These are phyloP conservation scores for Trifolium subterraneum DNA, from an alignment of 306 rosid species.

Conservation along the genomic window DNA sequence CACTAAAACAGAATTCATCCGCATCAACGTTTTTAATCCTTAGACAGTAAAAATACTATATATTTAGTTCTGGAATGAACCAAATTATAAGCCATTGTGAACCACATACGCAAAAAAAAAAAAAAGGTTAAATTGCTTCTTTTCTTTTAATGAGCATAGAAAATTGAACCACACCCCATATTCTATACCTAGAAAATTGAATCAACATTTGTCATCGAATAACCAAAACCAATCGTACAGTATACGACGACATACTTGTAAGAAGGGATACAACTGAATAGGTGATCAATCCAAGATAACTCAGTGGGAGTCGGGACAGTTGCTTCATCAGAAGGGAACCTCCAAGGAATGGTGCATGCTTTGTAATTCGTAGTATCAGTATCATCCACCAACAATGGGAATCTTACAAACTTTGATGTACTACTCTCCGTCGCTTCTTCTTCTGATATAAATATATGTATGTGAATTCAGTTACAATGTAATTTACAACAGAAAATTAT, in stretches of 20 bases:
- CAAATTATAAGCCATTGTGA: conserved; percentile 21
- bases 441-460: not conserved
- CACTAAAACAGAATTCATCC: conserved; percentile 6
- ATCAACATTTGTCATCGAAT: not conserved
- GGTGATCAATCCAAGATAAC: conserved; percentile 83
- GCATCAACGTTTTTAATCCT: not conserved
- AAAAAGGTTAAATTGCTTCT: not conserved
- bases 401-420: conserved; percentile 64
- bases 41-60: not conserved
- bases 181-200: not conserved
- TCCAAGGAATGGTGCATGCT: conserved; percentile 84
- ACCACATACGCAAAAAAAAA: not conserved
- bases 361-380: conserved; percentile 49
- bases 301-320: conserved; percentile 72
- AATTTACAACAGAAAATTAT: not conserved
- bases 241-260: conserved; percentile 56
- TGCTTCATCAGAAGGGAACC: conserved; percentile 83
- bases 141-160: too few relatives aligned
- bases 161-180: too few relatives aligned
- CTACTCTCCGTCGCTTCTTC: conserved; percentile 55
- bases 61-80: not conserved
- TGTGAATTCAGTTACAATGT: not conserved
- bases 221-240: too few relatives aligned
- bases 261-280: conserved; percentile 69
- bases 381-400: conserved; percentile 62